phyloP scores from a whole-genome alignment of 2,329 filamentous ascomycete species.

The Aspergillus flavus region DNA sequence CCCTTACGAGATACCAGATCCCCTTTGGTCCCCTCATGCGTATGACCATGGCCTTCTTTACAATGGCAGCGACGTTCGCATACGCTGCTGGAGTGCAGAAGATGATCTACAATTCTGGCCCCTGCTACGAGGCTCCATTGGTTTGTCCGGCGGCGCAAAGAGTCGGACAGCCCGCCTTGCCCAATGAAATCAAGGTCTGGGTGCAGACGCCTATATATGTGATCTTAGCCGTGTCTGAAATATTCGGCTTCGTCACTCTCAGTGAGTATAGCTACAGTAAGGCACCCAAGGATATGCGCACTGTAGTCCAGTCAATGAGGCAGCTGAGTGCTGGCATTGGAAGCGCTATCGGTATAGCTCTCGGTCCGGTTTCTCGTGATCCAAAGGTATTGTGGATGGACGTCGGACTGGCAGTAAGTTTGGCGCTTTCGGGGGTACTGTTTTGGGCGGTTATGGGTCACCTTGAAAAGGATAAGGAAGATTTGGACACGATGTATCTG shows the following conservation, averaged over 20 bases:
- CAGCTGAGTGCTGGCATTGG: conserved; percentile 5
- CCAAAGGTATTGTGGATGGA: conserved; percentile 7
- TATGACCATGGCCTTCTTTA: conserved; percentile 3
- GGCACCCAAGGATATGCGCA: conserved; percentile 8
- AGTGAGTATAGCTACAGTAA: conserved; percentile 8
- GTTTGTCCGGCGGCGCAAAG: conserved; percentile 3
- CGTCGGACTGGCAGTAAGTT: background rate
- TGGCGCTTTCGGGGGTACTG: background rate
- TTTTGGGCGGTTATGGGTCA: conserved; percentile 4
- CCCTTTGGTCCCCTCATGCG: conserved; percentile 1
- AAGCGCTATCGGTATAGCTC: conserved; percentile 3
- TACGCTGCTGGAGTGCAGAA: conserved; percentile 6
- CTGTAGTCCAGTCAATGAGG: conserved; percentile 5
- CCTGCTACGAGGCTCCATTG: conserved; percentile 6
- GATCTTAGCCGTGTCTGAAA: background rate
- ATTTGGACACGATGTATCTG: background rate
- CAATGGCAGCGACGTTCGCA: background rate
- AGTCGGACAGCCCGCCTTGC: conserved; percentile 1
- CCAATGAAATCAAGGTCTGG: conserved; percentile 7
- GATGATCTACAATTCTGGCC: conserved; percentile 3
- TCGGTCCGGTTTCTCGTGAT: conserved; percentile 1
- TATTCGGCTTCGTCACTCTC: conserved; percentile 2
- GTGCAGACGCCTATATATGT: conserved; percentile 6
- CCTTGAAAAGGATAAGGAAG: background rate
- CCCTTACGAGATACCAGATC: background rate